phyloP scores from a whole-genome alignment of 345 rosid species.

The Eucalyptus melliodora region DNA sequence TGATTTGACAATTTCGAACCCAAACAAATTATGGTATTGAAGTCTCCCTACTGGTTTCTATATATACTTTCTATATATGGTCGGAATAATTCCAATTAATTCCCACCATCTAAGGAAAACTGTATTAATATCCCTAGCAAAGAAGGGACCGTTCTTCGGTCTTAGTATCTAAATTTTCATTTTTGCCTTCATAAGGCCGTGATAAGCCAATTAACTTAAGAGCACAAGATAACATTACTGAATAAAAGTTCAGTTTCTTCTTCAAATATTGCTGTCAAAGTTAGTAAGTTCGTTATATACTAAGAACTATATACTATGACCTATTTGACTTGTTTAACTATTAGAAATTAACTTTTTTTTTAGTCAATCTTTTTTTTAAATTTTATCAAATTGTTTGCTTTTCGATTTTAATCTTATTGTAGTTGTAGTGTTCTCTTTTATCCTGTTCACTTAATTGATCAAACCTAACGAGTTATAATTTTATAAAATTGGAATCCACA shows the following conservation, averaged over 20 bases:
- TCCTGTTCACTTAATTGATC: background rate
- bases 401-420: too few species aligned
- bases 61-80: background rate
- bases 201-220: background rate
- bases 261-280: background rate
- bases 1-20: background rate
- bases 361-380: too few species aligned
- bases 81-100: background rate
- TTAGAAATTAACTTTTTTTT: too few species aligned
- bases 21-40: background rate
- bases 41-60: background rate
- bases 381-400: too few species aligned
- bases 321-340: background rate
- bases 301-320: background rate
- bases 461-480: background rate
- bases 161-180: background rate
- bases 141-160: background rate
- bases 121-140: background rate
- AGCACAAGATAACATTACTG: background rate
- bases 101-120: background rate
- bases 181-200: background rate
- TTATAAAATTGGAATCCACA: fast-evolving
- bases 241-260: background rate
- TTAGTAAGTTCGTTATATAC: background rate
- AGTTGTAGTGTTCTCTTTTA: background rate